Base-by-base conservation (phyloP, 257 asterid genomes). In the Mentha longifolia region DNA sequence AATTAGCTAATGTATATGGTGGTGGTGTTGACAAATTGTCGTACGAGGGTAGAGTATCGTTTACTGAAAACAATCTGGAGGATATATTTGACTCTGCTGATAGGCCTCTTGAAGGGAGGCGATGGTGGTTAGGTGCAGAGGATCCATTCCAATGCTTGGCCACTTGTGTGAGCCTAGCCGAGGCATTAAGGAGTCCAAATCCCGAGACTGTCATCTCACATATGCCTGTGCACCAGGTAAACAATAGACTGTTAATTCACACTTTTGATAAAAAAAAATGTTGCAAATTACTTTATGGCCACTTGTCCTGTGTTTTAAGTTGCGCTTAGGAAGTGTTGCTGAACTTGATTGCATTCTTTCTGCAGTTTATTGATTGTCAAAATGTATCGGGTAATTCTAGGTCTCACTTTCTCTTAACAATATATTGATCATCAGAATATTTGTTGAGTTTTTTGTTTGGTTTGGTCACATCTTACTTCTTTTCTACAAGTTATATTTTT, bases 71-170 rank as follows among this genome's bases (percentile, higher is more conserved):
- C 82, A 93, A 95, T 81, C 28, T 88, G 76, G 96, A 89, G 61
- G 95, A 92, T 61, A 82, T 95, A 69, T 92, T 92, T 79, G 99
- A 95, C 85, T 95, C 98, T 70, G 96, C 97, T 20, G 96, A 89
- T 75, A 80, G 92, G 81, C 99, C 99, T 72, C 96, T 95, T 65
- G 98, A 95, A 79, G 99, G 99, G 71, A 89, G 64, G 45, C 85
- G 93, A 15, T 95, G 98, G 98, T 95, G 99, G 99, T 84, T 95
- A 77, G 79, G 57, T 12, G 99, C 99, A 0, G 99, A 95, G 85
- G 98, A 95, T 76, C 98, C 99, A 68, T 87, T 95, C 74, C 99
- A 95, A 65, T 95, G 98, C 85, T 77, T 95, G 79, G 97, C 99
- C 25, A 84, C 97, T 67, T 92, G 99, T 80, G 80, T 89, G 72